Evolutionary conservation across 768 basidiomycete genomes (phyloP).

Genomic region (Mycena albidolilacea): DNA sequence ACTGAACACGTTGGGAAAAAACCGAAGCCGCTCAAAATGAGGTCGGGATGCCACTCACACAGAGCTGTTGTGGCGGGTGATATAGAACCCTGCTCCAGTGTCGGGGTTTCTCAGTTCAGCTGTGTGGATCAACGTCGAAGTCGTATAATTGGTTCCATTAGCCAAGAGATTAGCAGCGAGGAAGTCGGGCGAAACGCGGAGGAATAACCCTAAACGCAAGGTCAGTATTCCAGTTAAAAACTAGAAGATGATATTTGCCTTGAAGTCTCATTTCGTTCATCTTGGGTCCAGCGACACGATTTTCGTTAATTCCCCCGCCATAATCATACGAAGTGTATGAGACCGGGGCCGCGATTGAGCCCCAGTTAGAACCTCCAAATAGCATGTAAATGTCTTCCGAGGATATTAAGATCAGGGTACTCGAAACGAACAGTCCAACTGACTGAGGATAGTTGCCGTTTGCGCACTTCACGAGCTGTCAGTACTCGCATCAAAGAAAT

Average conservation of each 20-base stretch:
- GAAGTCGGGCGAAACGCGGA: slow-evolving; percentile 66
- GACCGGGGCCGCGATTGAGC: slow-evolving; percentile 69
- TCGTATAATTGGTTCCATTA: slow-evolving; percentile 67
- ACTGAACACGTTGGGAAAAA: too few relatives aligned
- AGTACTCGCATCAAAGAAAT: neutral
- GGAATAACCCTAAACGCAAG: slow-evolving; percentile 59
- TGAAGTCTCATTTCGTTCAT: slow-evolving; percentile 70
- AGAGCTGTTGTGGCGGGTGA: slow-evolving; percentile 62
- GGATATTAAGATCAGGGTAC: slow-evolving; percentile 33
- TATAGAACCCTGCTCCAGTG: slow-evolving; percentile 63
- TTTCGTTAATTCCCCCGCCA: slow-evolving; percentile 70
- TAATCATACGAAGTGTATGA: slow-evolving; percentile 77
- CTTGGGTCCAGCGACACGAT: slow-evolving; percentile 61
- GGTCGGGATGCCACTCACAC: slow-evolving; percentile 46
- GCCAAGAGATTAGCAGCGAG: slow-evolving; percentile 59
- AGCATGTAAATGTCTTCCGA: slow-evolving; percentile 68
- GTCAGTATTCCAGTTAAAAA: neutral
- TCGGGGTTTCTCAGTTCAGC: slow-evolving; percentile 63
- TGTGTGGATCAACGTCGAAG: slow-evolving; percentile 58
- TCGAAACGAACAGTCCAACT: slow-evolving; percentile 39
- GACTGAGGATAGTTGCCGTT: slow-evolving; percentile 67
- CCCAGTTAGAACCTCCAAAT: slow-evolving; percentile 78
- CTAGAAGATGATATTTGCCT: slow-evolving; percentile 48
- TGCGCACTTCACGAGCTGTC: slow-evolving; percentile 51
- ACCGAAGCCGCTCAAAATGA: neutral